Conservation (phyloP, 768 basidiomycete species). For the Trametopsis cervina region DNA sequence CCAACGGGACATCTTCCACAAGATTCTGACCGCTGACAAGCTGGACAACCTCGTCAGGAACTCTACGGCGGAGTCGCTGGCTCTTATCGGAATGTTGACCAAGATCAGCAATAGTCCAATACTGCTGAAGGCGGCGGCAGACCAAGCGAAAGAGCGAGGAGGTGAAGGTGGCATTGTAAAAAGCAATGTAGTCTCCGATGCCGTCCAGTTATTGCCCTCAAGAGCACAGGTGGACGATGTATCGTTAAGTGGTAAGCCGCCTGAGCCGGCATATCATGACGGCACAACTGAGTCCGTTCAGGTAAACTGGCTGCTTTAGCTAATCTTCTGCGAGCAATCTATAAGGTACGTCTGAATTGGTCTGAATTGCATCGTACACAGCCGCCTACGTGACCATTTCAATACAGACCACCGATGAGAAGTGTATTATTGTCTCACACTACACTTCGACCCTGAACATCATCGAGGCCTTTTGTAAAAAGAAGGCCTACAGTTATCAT, state of each 20-base stretch:
- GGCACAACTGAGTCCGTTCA: slow-evolving; percentile 24
- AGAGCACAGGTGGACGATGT: slow-evolving; percentile 61
- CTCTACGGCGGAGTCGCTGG: slow-evolving; percentile 70
- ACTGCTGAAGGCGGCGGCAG: slow-evolving; percentile 72
- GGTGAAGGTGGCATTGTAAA: slow-evolving; percentile 33
- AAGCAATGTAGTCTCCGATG: slow-evolving; percentile 49
- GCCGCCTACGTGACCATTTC: not conserved
- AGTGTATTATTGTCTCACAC: slow-evolving; percentile 95
- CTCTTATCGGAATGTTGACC: slow-evolving; percentile 70
- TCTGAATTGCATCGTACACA: not conserved
- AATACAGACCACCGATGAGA: slow-evolving; percentile 73
- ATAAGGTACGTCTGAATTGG: slow-evolving; percentile 35
- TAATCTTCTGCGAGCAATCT: slow-evolving; percentile 52
- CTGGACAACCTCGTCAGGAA: slow-evolving; percentile 63
- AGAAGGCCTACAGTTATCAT: slow-evolving; percentile 66
- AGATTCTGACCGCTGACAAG: slow-evolving; percentile 65
- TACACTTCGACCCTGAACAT: slow-evolving; percentile 93
- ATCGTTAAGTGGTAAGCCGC: slow-evolving; percentile 62
- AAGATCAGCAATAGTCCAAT: slow-evolving; percentile 94
- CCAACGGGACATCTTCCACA: slow-evolving; percentile 73
- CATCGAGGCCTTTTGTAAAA: slow-evolving; percentile 79
- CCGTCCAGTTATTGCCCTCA: slow-evolving; percentile 54
- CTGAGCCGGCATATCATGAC: not conserved
- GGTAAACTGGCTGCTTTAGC: slow-evolving; percentile 71
- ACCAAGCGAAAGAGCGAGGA: slow-evolving; percentile 43